Conservation (phyloP, 768 basidiomycete species). For the Neoboletus magnificus region DNA sequence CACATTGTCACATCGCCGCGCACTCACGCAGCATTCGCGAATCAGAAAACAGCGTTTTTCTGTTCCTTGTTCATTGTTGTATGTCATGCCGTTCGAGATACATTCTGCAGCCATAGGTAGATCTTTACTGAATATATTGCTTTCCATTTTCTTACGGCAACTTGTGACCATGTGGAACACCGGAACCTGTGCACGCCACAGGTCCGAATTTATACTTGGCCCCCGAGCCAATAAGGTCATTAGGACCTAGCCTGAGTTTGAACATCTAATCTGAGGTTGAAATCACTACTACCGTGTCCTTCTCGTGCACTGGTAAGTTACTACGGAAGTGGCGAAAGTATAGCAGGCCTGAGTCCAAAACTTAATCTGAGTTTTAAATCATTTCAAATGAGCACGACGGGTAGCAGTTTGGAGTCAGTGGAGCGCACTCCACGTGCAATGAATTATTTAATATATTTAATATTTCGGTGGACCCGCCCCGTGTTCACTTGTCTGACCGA, state of each 20-base stretch:
- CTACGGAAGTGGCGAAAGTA: too few species aligned
- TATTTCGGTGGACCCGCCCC: too few species aligned
- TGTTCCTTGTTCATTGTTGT: neutral
- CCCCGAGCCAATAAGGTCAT: constrained; percentile 4
- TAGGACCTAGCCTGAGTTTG: too few species aligned
- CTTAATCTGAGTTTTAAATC: too few species aligned
- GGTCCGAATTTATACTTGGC: constrained; percentile 2
- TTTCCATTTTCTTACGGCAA: neutral
- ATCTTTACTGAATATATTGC: neutral
- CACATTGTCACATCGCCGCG: neutral
- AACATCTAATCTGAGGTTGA: too few species aligned
- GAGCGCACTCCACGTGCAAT: too few species aligned
- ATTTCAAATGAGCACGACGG: too few species aligned
- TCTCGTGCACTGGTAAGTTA: too few species aligned
- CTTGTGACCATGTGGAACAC: neutral
- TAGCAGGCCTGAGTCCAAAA: too few species aligned
- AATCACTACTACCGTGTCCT: too few species aligned
- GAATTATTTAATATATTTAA: too few species aligned
- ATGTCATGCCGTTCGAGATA: neutral
- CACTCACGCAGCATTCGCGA: neutral
- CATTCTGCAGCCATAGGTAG: neutral
- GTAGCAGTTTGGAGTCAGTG: too few species aligned
- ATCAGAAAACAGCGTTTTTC: neutral
- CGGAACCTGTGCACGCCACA: neutral
- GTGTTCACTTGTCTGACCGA: neutral